Evolutionary conservation across 1,284 basidiomycete species (phyloP).

Genomic region (Ustilago curta): DNA sequence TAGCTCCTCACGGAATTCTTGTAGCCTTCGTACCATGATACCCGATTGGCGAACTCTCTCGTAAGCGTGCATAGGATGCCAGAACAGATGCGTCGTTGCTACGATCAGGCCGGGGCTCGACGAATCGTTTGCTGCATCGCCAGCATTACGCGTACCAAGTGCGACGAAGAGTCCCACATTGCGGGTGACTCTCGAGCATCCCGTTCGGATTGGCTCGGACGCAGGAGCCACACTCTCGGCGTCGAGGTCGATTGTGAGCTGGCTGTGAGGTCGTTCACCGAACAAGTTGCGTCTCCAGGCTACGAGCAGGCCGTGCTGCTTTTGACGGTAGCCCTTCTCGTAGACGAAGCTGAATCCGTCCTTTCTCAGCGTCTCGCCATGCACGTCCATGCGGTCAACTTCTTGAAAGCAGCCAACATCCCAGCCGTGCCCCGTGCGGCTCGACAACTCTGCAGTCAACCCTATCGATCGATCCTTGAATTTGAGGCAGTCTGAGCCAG

Average conservation of each 20-base stretch:
- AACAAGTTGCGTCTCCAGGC: constrained; percentile 56
- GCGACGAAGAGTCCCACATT: constrained; percentile 63
- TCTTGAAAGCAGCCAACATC: constrained; percentile 71
- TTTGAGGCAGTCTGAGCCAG: constrained; percentile 70
- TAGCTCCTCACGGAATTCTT: constrained; percentile 72
- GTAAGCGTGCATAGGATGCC: constrained; percentile 84
- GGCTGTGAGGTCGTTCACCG: constrained; percentile 19
- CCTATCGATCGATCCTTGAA: constrained; percentile 66
- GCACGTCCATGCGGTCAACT: constrained; percentile 68
- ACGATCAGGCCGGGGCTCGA: constrained; percentile 75
- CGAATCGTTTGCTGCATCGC: too few relatives aligned
- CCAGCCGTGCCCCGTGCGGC: constrained; percentile 62
- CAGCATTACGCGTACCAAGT: constrained; percentile 20
- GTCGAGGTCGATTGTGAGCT: constrained; percentile 52
- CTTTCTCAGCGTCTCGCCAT: constrained; percentile 50
- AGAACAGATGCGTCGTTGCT: constrained; percentile 89
- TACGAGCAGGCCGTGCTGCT: constrained; percentile 66
- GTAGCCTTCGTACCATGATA: constrained; percentile 77
- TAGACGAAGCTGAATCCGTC: constrained; percentile 60
- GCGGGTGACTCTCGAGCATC: constrained; percentile 51
- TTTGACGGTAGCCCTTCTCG: constrained; percentile 65
- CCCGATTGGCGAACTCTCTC: constrained; percentile 80
- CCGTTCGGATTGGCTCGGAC: constrained; percentile 25
- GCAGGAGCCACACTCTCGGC: constrained; percentile 38
- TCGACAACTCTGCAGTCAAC: constrained; percentile 51